Conservation (phyloP, 495 filamentous ascomycete genomes). For the Physcia stellaris region DNA sequence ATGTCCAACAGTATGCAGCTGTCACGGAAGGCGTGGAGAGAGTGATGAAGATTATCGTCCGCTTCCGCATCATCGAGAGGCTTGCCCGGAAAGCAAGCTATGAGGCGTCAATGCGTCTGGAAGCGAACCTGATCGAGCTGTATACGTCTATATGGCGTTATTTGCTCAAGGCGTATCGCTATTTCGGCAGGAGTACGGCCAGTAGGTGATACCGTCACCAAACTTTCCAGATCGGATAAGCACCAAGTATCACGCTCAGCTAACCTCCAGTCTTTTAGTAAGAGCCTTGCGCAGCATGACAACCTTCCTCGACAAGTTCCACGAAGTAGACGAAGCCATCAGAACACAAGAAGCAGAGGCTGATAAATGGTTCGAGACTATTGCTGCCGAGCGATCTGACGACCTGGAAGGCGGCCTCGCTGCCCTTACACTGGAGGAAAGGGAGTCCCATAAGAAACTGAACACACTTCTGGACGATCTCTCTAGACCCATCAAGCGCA, state of each 20-base stretch:
- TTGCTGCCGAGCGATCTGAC: no score
- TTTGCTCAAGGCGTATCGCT: neutral
- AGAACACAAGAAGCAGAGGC: neutral
- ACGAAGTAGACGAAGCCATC: neutral
- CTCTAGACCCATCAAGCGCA: neutral
- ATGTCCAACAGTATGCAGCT: constrained; percentile 4
- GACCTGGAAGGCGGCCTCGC: neutral
- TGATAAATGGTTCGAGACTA: neutral
- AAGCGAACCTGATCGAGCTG: neutral
- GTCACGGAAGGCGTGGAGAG: constrained; percentile 4
- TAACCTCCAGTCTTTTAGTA: no score
- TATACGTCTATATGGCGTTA: neutral
- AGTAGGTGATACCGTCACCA: neutral
- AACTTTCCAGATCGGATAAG: no score
- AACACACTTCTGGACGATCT: neutral
- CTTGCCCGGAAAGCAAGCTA: neutral
- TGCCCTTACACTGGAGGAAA: no score
- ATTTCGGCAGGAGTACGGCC: neutral
- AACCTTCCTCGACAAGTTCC: no score
- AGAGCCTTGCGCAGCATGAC: no score
- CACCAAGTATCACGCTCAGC: no score
- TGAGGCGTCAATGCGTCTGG: neutral
- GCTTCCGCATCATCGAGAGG: neutral
- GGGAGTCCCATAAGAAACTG: neutral
- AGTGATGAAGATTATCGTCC: neutral